phyloP scores from a whole-genome alignment of 805 yeast genomes.

The Ogataea angusta region DNA sequence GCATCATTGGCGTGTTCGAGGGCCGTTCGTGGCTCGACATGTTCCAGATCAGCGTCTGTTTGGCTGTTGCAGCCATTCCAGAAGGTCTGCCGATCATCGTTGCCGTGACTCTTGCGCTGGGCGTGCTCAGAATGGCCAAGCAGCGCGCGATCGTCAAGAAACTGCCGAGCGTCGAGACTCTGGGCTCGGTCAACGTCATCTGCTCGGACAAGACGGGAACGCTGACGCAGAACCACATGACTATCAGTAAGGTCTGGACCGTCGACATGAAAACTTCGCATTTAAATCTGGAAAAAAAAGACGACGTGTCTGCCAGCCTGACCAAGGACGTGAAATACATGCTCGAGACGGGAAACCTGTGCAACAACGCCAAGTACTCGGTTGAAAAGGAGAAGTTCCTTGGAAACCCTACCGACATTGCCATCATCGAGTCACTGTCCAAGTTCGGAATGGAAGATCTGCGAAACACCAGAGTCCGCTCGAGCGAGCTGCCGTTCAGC shows the following conservation, averaged over 20 bases:
- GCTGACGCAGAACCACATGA: conserved; percentile 86
- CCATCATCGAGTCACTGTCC: conserved; percentile 70
- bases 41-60: conserved; percentile 95
- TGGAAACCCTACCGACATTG: conserved; percentile 96
- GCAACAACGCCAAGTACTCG: conserved; percentile 73
- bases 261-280: conserved; percentile 48
- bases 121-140: conserved; percentile 94
- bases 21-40: conserved; percentile 96
- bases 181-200: conserved; percentile 91
- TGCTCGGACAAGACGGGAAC: conserved; percentile 93
- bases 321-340: conserved; percentile 54
- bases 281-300: conserved; percentile 43
- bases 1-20: conserved; percentile 83
- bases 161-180: conserved; percentile 90
- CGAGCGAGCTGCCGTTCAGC: conserved; percentile 78
- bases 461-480: conserved; percentile 57
- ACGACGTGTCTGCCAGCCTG: conserved; percentile 40
- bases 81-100: conserved; percentile 98
- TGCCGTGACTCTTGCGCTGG: conserved; percentile 93
- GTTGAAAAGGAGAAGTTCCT: conserved; percentile 64
- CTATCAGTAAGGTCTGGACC: conserved; percentile 81
- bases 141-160: conserved; percentile 92
- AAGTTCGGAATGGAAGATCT: conserved; percentile 70
- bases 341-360: conserved; percentile 64
- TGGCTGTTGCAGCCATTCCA: conserved; percentile 99